A percentile compares a stretch with the other conserved stretches of the same genome.
Conservation (phyloP, 768 basidiomycete species). For the Lactarius quietus region DNA sequence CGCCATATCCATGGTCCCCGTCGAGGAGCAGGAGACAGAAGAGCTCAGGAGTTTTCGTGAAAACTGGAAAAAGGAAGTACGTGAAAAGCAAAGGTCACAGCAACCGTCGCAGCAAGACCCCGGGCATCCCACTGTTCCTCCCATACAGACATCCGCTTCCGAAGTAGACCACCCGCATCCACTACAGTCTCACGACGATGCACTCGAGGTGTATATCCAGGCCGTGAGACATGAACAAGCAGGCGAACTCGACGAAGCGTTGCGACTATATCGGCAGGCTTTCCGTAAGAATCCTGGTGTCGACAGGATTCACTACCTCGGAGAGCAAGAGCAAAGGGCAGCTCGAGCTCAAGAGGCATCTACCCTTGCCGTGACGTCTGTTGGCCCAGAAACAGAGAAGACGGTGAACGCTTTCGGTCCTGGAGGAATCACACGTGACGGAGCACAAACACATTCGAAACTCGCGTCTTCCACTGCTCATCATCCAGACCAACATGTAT, state of each 20-base stretch:
- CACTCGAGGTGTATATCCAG: constrained; percentile 61
- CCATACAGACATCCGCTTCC: constrained; percentile 13
- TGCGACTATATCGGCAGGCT: constrained; percentile 72
- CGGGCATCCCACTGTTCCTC: constrained; percentile 9
- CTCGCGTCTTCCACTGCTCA: constrained; percentile 13
- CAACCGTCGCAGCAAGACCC: background rate
- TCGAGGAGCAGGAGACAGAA: constrained; percentile 41
- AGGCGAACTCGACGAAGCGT: constrained; percentile 71
- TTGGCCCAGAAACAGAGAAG: background rate
- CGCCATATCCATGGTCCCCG: constrained; percentile 2
- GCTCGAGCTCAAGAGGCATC: constrained; percentile 1
- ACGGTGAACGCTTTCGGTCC: background rate
- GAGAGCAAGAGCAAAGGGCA: constrained; percentile 49
- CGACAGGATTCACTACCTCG: constrained; percentile 62
- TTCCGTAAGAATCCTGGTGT: constrained; percentile 76
- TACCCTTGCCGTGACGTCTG: background rate
- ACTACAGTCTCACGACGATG: constrained; percentile 37
- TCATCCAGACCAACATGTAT: constrained; percentile 30
- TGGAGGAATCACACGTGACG: constrained; percentile 10
- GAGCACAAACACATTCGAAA: background rate
- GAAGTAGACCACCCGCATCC: background rate
- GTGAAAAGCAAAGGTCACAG: constrained; percentile 28
- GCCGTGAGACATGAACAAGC: constrained; percentile 73
- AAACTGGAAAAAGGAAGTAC: constrained; percentile 68
- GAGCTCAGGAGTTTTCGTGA: constrained; percentile 71